Conservation (phyloP, 2,329 filamentous ascomycete genomes). For the Aspergillus sclerotialis region DNA sequence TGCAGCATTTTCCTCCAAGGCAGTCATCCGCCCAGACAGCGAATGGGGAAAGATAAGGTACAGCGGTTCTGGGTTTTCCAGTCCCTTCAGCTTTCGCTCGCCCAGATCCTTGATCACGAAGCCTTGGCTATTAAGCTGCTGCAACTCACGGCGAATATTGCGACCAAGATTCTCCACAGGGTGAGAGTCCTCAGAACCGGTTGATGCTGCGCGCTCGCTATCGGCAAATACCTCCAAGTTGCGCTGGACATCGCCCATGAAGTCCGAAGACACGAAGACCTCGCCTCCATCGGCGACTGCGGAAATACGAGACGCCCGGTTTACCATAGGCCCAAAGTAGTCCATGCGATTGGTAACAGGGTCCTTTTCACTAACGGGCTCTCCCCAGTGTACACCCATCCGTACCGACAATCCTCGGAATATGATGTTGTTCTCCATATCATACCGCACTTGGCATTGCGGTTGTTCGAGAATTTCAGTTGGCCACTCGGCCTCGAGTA, state of each 20-base stretch:
- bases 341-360: slow-evolving; percentile 98
- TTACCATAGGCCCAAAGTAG: slow-evolving; percentile 99
- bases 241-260: slow-evolving; percentile 90
- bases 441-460: slow-evolving; percentile 72
- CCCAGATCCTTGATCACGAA: slow-evolving; percentile 97
- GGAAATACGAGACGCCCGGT: slow-evolving; percentile 89
- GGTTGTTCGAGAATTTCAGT: slow-evolving; percentile 83
- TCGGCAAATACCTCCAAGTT: slow-evolving; percentile 87
- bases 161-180: slow-evolving; percentile 68
- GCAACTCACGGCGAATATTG: slow-evolving; percentile 78
- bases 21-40: slow-evolving; percentile 61
- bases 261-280: slow-evolving; percentile 93
- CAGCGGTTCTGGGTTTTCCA: slow-evolving; percentile 93
- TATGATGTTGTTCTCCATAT: slow-evolving; percentile 80
- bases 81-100: slow-evolving; percentile 88
- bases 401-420: slow-evolving; percentile 91
- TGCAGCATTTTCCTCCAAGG: slow-evolving; percentile 43
- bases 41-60: slow-evolving; percentile 93
- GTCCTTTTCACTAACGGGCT: slow-evolving; percentile 89
- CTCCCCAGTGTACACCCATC: slow-evolving; percentile 96
- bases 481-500: slow-evolving; percentile 88
- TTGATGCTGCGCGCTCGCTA: slow-evolving; percentile 62
- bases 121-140: slow-evolving; percentile 79
- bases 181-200: slow-evolving; percentile 65
- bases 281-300: slow-evolving; percentile 93